These are phyloP conservation scores for Pelargonium hybrid DNA, from an alignment of 441 rosid genomes.

Conservation along the genomic window DNA sequence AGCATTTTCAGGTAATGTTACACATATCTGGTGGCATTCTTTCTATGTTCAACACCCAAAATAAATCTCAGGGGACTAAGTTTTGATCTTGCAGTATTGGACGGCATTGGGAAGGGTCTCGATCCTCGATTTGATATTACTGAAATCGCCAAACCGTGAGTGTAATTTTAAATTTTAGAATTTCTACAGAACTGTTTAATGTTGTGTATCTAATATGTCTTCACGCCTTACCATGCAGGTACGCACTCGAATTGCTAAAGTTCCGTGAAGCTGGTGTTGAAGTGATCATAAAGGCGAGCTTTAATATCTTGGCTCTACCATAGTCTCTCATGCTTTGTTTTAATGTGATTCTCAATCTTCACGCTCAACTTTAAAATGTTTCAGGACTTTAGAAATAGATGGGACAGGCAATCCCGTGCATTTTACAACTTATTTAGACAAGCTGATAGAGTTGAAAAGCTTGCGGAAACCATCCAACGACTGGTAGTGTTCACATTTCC, in stretches of 20 bases:
- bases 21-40: conserved; percentile 13
- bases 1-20: conserved; percentile 80
- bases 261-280: conserved; percentile 96
- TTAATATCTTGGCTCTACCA: conserved; percentile 14
- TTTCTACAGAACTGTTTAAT: not conserved
- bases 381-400: conserved; percentile 85
- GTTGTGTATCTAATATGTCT: conserved; percentile 17
- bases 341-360: conserved; percentile 14
- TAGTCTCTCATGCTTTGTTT: not conserved
- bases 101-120: conserved; percentile 99
- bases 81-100: conserved; percentile 52
- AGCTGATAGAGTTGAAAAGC: conserved; percentile 92
- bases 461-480: conserved; percentile 73
- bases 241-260: conserved; percentile 82
- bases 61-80: conserved; percentile 3
- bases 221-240: conserved; percentile 37
- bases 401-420: conserved; percentile 92
- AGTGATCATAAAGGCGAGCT: conserved; percentile 67
- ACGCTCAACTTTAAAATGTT: conserved; percentile 15
- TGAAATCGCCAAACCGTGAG: conserved; percentile 97
- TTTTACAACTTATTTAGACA: conserved; percentile 90
- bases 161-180: conserved; percentile 12
- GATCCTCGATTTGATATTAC: conserved; percentile 97
- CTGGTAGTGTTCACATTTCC: conserved; percentile 40
- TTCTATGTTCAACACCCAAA: not conserved